Evolutionary conservation across 345 rosid species (phyloP).

Genomic region (Hypericum perforatum): DNA sequence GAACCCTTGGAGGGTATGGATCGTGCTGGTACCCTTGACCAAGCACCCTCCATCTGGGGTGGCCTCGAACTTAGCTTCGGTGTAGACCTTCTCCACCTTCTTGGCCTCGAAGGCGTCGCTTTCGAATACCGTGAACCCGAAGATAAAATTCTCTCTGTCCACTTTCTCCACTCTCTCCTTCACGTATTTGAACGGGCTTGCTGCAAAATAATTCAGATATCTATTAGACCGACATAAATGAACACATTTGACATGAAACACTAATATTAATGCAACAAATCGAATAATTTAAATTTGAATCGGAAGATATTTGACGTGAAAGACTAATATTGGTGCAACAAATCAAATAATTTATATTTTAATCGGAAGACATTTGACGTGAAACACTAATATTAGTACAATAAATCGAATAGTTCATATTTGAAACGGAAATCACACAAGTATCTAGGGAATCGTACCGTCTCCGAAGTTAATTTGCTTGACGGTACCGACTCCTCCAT

Average conservation of each 20-base stretch:
- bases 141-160: too few relatives aligned
- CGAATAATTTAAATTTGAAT: too few relatives aligned
- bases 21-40: background rate
- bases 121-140: slow-evolving; percentile 17
- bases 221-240: too few relatives aligned
- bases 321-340: too few relatives aligned
- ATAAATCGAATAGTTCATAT: background rate
- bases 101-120: slow-evolving; percentile 17
- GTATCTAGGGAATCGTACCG: background rate
- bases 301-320: too few relatives aligned
- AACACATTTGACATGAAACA: too few relatives aligned
- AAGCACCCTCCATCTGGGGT: slow-evolving; percentile 4
- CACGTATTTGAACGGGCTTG: background rate
- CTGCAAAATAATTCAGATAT: too few relatives aligned
- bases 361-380: background rate
- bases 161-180: background rate
- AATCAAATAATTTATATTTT: too few relatives aligned
- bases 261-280: too few relatives aligned
- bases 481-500: slow-evolving; percentile 30
- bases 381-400: background rate
- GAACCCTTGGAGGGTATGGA: background rate
- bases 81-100: slow-evolving; percentile 19
- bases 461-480: slow-evolving; percentile 24
- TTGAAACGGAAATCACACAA: background rate
- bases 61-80: slow-evolving; percentile 23